Base-by-base conservation (phyloP, 129 eudicot species). In the Artemisia annua region DNA sequence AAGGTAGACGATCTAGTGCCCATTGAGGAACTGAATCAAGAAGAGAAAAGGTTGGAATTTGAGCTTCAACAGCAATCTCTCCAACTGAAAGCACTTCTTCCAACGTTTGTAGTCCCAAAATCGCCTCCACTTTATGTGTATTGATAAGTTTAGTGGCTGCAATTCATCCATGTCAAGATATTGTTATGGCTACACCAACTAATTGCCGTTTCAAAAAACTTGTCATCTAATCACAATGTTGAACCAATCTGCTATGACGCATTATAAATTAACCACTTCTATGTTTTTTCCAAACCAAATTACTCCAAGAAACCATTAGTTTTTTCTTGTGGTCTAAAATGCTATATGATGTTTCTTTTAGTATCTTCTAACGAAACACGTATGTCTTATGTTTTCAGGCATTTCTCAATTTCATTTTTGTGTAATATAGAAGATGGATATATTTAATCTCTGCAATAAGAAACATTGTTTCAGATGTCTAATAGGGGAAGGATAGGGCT, bases 101-200 rank as follows among this genome's bases (percentile, higher is more conserved):
- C 66, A 85, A 79, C 46, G 89, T 76, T 7, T 63, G 66, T 63
- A 87, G 91, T 56, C 91, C 96, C 15, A 89, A 62, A 46, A 89
- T 71, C 52, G 72, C 86, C 18, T 69, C 73, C 56, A 82, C 89
- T 28, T 82, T 30, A 49, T 57, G 70, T 35, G 60, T 62, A 14
- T 78, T 54, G 15, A 72, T 80, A 20, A 86, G 82, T 26, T 81
- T 9, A 67, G 71, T 83, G 2, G 91, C 87, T 86, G 91, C 80
- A 86, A 71, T 75, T 75, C 69, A 18, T 32, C 59, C 50, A 70
- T 53, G 44, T 67, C 50, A 30, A 48, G 19, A 60, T 54, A 62
- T 49, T 63, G 32, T 70, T 51, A 61, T 50, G 10, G 14, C 2
- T 6, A 61, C 32, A 28, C 17, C 39, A 62, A 18, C 19, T 28